phyloP scores from a whole-genome alignment of 306 rosid species.

The Pterocarpus santalinus region DNA sequence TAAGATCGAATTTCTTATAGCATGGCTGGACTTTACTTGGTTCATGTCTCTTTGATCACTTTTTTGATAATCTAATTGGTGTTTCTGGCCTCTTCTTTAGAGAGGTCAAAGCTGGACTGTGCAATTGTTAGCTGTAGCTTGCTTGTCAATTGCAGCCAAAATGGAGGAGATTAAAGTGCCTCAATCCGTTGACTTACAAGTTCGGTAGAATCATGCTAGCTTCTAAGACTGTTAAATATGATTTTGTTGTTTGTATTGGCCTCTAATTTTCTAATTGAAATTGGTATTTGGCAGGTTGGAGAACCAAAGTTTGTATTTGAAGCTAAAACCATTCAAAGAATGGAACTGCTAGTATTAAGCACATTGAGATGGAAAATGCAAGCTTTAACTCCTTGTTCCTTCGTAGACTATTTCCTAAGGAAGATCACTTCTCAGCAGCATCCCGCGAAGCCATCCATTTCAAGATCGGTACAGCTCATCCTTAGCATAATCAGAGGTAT shows the following conservation, averaged over 20 bases:
- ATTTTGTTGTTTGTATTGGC: conserved; percentile 21
- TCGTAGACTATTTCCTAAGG: conserved; percentile 78
- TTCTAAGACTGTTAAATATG: conserved; percentile 32
- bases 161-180: conserved; percentile 84
- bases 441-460: conserved; percentile 45
- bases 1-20: conserved; percentile 53
- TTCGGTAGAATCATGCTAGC: conserved; percentile 41
- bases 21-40: conserved; percentile 32
- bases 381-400: conserved; percentile 78
- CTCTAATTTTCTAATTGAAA: conserved; percentile 21
- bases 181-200: conserved; percentile 83
- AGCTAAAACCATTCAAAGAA: conserved; percentile 76
- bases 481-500: conserved; percentile 75
- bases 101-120: conserved; percentile 72
- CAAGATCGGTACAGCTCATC: conserved; percentile 71
- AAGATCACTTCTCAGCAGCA: conserved; percentile 56
- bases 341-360: conserved; percentile 82
- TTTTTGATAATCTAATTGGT: conserved; percentile 36
- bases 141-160: conserved; percentile 83
- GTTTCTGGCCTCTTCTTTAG: conserved; percentile 52
- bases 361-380: conserved; percentile 89
- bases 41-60: conserved; percentile 38
- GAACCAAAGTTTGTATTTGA: conserved; percentile 84
- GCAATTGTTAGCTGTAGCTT: conserved; percentile 87
- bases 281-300: conserved; percentile 67